Evolutionary conservation across 164 flowering plant species (phyloP), one percentile per base, ranked within the genome.

Genomic region (Vitis amurensis): DNA sequence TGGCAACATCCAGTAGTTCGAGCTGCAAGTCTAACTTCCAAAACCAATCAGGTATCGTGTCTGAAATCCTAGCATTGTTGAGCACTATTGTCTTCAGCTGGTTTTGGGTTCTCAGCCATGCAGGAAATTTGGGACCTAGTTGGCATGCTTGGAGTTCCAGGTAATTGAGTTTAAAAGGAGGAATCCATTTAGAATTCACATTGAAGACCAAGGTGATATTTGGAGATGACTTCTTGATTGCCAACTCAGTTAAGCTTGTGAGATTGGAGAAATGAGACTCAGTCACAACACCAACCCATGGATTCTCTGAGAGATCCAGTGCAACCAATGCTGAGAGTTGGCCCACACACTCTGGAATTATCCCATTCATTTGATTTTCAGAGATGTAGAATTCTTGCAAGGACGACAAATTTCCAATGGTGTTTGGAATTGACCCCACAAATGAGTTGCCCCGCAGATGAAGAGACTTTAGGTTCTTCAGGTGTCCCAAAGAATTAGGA

Each of bases 261-360:
- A 31, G 56, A 14, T 67, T 67, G 2, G 49, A 10, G 13, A 77
- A 67, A 57, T 73, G 77, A 55, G 31, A 61, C 51, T 77, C 80
- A 4, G 77, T 61, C 0, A 77, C 8, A 31, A 55, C 59, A 16
- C 74, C 77, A 9, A 10, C 48, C 77, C 64, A 70, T 9, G 50
- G 50, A 49, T 70, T 77, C 6, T 4, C 16, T 2, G 27, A 15
- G 11, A 77, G 17, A 17, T 17, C 17, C 17, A 17, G 0, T 17
- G 17, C 17, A 17, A 17, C 17, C 17, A 17, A 17, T 17, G 17
- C 17, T 17, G 17, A 17, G 17, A 17, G 17, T 17, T 17, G 17
- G 17, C 17, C 17, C 0, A 17, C 17, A 17, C 17, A 0, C 17
- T 17, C 17, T 17, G 17, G 17, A 0, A 17, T 17, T 17, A 17